phyloP scores from a whole-genome alignment of 305 asterid genomes.

The Solanum hybrid region DNA sequence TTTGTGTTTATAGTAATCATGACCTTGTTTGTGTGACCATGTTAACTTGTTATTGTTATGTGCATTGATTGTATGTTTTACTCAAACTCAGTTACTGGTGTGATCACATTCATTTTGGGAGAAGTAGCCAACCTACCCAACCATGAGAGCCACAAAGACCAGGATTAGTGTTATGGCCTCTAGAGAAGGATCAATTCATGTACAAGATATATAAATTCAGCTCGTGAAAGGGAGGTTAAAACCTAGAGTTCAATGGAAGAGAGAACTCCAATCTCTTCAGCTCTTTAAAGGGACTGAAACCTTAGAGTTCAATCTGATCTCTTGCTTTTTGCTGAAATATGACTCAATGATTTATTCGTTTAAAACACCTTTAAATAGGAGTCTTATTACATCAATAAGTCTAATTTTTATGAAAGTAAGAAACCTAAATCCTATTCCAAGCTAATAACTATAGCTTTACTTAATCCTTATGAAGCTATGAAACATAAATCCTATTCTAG shows the following conservation, averaged over 20 bases:
- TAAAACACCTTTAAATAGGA: background rate
- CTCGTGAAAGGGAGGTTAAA: background rate
- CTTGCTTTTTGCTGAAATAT: background rate
- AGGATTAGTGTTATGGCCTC: background rate
- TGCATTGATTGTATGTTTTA: background rate
- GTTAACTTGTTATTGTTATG: background rate
- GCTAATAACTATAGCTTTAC: background rate
- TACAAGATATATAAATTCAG: background rate
- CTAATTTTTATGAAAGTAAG: background rate
- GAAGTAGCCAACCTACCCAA: background rate
- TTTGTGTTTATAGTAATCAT: background rate
- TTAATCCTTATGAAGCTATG: background rate
- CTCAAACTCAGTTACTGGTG: background rate
- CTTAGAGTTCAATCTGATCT: background rate
- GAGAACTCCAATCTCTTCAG: background rate
- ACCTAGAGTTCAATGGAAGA: background rate
- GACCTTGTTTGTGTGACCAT: background rate
- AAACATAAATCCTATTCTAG: background rate
- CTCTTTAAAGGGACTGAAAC: background rate
- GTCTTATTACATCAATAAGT: background rate
- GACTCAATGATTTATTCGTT: background rate
- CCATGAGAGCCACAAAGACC: background rate
- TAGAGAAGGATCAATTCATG: background rate
- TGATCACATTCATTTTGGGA: background rate
- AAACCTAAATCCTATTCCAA: background rate